Evolutionary conservation across 169 alveolate genomes (phyloP), one percentile per base, ranked within the genome.

Genomic region (Plasmodium chabaudi): DNA sequence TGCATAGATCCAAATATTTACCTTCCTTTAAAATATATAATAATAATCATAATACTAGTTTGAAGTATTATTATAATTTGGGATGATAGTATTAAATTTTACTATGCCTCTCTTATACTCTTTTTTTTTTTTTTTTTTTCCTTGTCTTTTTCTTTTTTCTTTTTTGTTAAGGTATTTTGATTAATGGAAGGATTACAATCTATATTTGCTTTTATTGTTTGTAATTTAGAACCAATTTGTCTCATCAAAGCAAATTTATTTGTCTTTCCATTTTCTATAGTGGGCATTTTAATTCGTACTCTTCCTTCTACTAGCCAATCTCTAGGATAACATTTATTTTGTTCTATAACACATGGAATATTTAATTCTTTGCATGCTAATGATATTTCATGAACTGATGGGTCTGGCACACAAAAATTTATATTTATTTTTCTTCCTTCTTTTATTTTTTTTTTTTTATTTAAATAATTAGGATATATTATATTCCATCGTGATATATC

Each of bases 221-320:
- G 88, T 56, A 75, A 34, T 75, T 75, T 75, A 34, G 49, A 23
- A 34, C 88, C 88, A 23, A 75, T 75, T 63, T 61, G 39, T 75
- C 64, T 75, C 88, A 75, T 75, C 27, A 75, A 61, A 39, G 70
- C 75, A 47, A 61, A 75, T 63, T 75, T 75, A 49, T 51, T 75
- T 61, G 15, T 49, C 44, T 46, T 75, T 21, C 64, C 25, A 7
- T 68, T 61, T 10, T 63, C 61, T 39, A 25, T 12, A 42, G 25
- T 51, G 17, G 74, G 87, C 17, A 93, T 72, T 46, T 65, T 77
- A 17, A 93, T 92, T 49, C 96, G 87, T 49, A 93, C 88, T 59
- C 96, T 63, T 7, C 96, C 96, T 19, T 93, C 93, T 39, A 86
- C 90, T 65, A 88, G 46, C 93, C 88, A 93, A 68, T 93, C 94